phyloP scores from a whole-genome alignment of 768 basidiomycete genomes.

The Leccinum truebloodii region DNA sequence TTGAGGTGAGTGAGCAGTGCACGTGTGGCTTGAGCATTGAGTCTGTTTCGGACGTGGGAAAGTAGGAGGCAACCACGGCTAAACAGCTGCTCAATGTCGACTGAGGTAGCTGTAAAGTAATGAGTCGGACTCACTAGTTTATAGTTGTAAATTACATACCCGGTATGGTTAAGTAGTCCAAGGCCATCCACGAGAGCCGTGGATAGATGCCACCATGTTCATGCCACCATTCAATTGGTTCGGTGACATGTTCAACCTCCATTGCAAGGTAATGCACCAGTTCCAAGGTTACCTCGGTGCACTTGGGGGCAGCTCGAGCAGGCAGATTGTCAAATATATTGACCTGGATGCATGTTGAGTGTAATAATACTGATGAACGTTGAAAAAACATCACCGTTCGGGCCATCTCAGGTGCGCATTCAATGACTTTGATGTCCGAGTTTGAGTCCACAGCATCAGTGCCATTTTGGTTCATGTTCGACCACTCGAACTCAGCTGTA shows the following conservation, averaged over 20 bases:
- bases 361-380: too few species aligned
- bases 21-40: conserved; percentile 27
- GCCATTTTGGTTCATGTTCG: too few species aligned
- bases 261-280: neutral
- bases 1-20: conserved; percentile 18
- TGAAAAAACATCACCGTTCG: too few species aligned
- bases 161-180: conserved; percentile 7
- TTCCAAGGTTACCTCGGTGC: neutral
- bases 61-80: conserved; percentile 29
- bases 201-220: neutral
- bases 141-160: neutral
- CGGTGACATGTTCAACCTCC: neutral
- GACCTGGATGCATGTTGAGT: too few species aligned
- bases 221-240: conserved; percentile 4
- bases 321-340: too few species aligned
- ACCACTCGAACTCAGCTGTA: too few species aligned
- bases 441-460: too few species aligned
- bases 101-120: conserved; percentile 33
- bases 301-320: neutral
- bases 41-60: conserved; percentile 27
- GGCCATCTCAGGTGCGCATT: too few species aligned
- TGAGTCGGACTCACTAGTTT: neutral
- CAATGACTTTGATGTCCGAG: too few species aligned
- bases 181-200: neutral
- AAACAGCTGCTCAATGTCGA: conserved; percentile 33